Evolutionary conservation across 2,329 filamentous ascomycete species (phyloP), one percentile per base, ranked within the genome.

Genomic region (Trichoderma atroviride): DNA sequence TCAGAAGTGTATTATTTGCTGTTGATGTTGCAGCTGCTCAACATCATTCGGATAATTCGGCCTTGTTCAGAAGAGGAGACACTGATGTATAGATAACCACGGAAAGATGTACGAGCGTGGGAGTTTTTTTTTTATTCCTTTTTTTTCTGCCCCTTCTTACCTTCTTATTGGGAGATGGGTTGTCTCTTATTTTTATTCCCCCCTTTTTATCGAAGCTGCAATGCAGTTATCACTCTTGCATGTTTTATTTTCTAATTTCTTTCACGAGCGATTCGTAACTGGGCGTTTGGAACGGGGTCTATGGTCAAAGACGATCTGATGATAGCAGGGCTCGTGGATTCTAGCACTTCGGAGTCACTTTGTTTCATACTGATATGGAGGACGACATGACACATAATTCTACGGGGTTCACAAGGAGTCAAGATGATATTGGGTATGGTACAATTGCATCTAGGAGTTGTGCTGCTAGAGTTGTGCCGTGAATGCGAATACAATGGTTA

Each of bases 61-160:
- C 55, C 24, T 55, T 53, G 35, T 33, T 59, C 52, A 59, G 40
- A 37, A 64, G 61, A 64, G 61, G 61, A 64, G 68, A 61, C 68
- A 56, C 60, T 60, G 68, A 56, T 65, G 55, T 69, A 47, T 47
- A 35, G 55, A 56, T 13, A 33, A 53, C 24, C 24, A 57, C 55
- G 33, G 35, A 47, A 53, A 64, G 55, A 57, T 43, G 43, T 55
- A 58, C n/a, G 60, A 60, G 7, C 68, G 65, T 63, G 59, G 22
- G 3, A 27, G 35, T 59, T 69, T 35, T 19, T 11, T 35, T 11
- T 14, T 2, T n/a, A 2, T 27, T 27, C 4, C 4, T 27, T 27
- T 27, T 31, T 57, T 37, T 11, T 16, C n/a, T 53, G 14, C 27
- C 24, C 19, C 35, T 40, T 27, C 14, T 11, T 14, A 5, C 19